These are phyloP conservation scores for Vigna hirtella DNA, from an alignment of 306 rosid genomes.

Conservation along the genomic window DNA sequence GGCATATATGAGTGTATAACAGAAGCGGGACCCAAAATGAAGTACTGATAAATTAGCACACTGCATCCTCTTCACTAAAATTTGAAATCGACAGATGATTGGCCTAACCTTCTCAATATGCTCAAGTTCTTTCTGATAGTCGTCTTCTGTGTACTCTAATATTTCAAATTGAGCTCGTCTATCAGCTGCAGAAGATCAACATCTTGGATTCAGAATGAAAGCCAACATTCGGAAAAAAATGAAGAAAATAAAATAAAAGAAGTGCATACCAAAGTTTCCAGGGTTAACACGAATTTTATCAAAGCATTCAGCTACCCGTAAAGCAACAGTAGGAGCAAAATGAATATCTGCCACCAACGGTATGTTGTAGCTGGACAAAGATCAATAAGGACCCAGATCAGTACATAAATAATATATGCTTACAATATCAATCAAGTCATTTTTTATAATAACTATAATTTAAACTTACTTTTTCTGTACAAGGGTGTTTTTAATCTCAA, in stretches of 20 bases:
- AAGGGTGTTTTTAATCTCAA: conserved; percentile 87
- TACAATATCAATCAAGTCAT: conserved; percentile 29
- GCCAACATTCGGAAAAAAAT: not conserved
- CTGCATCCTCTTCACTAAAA: not conserved
- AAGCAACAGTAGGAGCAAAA: conserved; percentile 86
- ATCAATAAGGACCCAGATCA: conserved; percentile 34
- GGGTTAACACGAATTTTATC: conserved; percentile 96
- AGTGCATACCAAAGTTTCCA: conserved; percentile 81
- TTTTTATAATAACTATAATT: conserved; percentile 9
- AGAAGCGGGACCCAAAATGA: conserved; percentile 2
- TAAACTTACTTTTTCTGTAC: conserved; percentile 88
- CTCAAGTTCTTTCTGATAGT: conserved; percentile 96
- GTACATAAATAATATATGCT: conserved; percentile 8
- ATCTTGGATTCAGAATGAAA: conserved; percentile 43
- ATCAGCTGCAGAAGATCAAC: conserved; percentile 73
- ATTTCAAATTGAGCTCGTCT: conserved; percentile 96
- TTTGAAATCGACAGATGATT: conserved; percentile 10
- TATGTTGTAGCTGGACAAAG: conserved; percentile 73
- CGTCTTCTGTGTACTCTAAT: conserved; percentile 89
- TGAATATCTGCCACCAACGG: conserved; percentile 93
- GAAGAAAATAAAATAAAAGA: not conserved
- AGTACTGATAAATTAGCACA: conserved; percentile 22
- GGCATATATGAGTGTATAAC: not conserved
- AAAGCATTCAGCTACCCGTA: conserved; percentile 92
- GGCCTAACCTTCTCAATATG: conserved; percentile 86